phyloP scores from a whole-genome alignment of 148 eudicot genomes.

The Chenopodium quinoa region DNA sequence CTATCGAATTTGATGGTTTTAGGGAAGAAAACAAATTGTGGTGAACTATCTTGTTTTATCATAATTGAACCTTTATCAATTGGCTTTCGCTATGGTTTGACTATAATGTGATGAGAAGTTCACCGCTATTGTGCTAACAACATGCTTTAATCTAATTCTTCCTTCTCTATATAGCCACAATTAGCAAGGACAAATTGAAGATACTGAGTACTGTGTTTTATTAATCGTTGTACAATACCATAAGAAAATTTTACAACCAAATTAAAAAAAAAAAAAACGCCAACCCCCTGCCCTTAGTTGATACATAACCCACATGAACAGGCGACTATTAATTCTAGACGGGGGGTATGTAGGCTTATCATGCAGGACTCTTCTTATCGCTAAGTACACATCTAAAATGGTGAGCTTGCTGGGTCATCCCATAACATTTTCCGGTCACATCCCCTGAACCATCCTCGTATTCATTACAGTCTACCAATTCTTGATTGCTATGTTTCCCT shows the following conservation, averaged over 20 bases:
- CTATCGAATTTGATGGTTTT: background rate
- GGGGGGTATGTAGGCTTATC: no score
- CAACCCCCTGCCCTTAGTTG: background rate
- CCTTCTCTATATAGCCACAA: background rate
- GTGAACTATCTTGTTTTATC: background rate
- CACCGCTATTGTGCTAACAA: background rate
- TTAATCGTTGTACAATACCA: background rate
- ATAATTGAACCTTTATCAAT: background rate
- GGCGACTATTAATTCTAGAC: no score
- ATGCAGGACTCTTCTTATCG: background rate
- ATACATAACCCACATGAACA: background rate
- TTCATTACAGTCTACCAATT: conserved; percentile 13
- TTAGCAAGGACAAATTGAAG: background rate
- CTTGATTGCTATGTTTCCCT: background rate
- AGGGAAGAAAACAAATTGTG: background rate
- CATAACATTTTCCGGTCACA: conserved; percentile 8
- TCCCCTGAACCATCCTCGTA: conserved; percentile 21
- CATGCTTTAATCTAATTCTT: background rate
- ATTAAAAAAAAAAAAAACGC: no score
- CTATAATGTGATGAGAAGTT: background rate
- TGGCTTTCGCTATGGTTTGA: background rate
- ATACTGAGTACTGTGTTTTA: background rate
- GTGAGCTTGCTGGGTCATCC: conserved; percentile 24
- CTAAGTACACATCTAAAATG: conserved; percentile 22
- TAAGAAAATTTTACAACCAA: background rate